These are phyloP conservation scores for Ceratobasidium sp. DNA, from an alignment of 1,284 basidiomycete species.

Conservation along the genomic window DNA sequence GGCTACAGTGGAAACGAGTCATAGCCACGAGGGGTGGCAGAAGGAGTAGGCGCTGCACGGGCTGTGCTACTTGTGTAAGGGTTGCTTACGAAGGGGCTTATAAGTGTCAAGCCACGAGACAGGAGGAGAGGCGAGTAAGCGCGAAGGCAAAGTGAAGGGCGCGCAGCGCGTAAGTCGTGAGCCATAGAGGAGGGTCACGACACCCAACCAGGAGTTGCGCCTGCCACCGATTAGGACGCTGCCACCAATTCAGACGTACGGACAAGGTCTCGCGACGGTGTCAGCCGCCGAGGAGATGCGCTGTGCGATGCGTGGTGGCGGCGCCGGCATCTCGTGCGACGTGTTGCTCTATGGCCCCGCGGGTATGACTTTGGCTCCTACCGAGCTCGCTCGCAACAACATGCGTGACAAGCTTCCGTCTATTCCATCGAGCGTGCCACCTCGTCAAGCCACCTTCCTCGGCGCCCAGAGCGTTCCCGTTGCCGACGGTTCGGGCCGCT, in stretches of 20 bases:
- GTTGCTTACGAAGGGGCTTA: no score
- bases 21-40: no score
- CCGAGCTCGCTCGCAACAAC: slow-evolving; percentile 26
- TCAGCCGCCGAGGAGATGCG: slow-evolving; percentile 5
- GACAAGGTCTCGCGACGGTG: background rate
- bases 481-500: slow-evolving; percentile 13
- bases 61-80: no score
- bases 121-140: no score
- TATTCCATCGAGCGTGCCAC: background rate
- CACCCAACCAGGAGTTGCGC: background rate
- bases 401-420: slow-evolving; percentile 20
- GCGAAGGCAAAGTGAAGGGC: no score
- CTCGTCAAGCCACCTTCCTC: slow-evolving; percentile 31
- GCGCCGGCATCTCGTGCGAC: background rate
- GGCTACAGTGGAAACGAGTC: no score
- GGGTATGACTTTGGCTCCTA: slow-evolving; percentile 21
- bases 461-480: slow-evolving; percentile 24
- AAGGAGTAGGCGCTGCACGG: no score
- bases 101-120: no score
- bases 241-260: background rate
- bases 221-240: no score
- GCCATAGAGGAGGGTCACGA: no score
- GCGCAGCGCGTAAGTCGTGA: no score
- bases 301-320: slow-evolving; percentile 8
- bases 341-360: slow-evolving; percentile 27